Evolutionary conservation across 192 early-diverging fungal genomes (phyloP).

Genomic region (Rhizophagus sp.): DNA sequence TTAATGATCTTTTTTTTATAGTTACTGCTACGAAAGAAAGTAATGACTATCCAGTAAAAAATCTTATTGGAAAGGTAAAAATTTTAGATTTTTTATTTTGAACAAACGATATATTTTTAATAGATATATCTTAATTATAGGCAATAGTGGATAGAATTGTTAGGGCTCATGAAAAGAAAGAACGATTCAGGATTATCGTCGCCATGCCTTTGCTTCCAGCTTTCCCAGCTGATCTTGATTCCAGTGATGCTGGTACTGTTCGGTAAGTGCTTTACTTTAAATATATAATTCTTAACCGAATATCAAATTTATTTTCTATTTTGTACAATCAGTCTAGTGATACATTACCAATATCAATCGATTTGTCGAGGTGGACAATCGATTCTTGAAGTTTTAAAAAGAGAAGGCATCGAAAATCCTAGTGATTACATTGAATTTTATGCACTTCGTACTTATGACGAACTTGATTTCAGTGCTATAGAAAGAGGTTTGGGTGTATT

Average conservation of each 20-base stretch:
- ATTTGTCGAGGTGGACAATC: constrained; percentile 79
- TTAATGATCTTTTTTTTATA: constrained; percentile 14
- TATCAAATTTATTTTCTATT: neutral
- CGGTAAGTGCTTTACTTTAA: constrained; percentile 41
- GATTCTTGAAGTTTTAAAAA: constrained; percentile 58
- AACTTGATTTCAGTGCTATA: constrained; percentile 50
- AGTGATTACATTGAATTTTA: constrained; percentile 76
- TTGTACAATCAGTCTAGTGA: constrained; percentile 54
- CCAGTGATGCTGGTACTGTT: constrained; percentile 72
- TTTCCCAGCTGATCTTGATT: constrained; percentile 81
- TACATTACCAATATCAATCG: constrained; percentile 82
- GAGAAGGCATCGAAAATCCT: constrained; percentile 54
- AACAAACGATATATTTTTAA: neutral
- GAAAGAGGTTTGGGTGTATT: constrained; percentile 14
- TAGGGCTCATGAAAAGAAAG: constrained; percentile 61
- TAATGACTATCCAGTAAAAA: constrained; percentile 64
- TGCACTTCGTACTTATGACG: constrained; percentile 77
- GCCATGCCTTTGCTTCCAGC: constrained; percentile 88
- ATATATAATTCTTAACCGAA: neutral
- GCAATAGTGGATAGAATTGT: constrained; percentile 78
- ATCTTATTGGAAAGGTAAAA: constrained; percentile 66
- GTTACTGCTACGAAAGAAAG: constrained; percentile 52
- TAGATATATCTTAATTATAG: neutral
- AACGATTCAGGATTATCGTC: constrained; percentile 80
- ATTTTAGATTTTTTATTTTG: neutral